Evolutionary conservation across 371 early-diverging fungal genomes (phyloP).

Genomic region (Mortierella sp.): DNA sequence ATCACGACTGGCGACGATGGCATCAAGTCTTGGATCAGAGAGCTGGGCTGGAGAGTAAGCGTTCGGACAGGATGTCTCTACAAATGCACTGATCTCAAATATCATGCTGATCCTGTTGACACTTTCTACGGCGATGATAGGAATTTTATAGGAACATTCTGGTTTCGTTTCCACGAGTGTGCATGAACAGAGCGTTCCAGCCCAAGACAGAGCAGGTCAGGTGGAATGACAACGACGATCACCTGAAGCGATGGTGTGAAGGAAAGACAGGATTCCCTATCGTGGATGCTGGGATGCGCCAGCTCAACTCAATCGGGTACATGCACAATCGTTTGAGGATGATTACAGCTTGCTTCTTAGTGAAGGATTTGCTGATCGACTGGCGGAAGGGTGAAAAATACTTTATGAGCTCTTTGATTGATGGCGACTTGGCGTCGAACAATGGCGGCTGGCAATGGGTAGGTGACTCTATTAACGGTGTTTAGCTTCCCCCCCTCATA

Average conservation of each 20-base stretch:
- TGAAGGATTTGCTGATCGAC: conserved; percentile 72
- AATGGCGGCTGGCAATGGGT: conserved; percentile 84
- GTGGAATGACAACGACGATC: conserved; percentile 48
- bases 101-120: too few species aligned
- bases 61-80: not conserved
- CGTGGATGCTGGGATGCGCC: conserved; percentile 75
- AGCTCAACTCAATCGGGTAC: conserved; percentile 64
- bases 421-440: conserved; percentile 75
- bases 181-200: conserved; percentile 68
- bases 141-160: conserved; percentile 73
- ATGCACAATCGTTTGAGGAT: conserved; percentile 78
- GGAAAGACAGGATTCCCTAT: conserved; percentile 78
- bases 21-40: conserved; percentile 57
- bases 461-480: not conserved
- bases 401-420: conserved; percentile 71
- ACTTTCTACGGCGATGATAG: not conserved
- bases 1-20: conserved; percentile 60
- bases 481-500: not conserved
- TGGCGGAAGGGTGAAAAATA: conserved; percentile 73
- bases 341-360: conserved; percentile 73
- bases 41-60: conserved; percentile 64
- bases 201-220: conserved; percentile 55
- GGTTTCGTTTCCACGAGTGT: conserved; percentile 67
- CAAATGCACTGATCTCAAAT: not conserved
- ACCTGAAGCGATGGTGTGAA: conserved; percentile 66